These are phyloP conservation scores for Trichoderma semiorbis DNA, from an alignment of 2,329 filamentous ascomycete genomes.

Conservation along the genomic window DNA sequence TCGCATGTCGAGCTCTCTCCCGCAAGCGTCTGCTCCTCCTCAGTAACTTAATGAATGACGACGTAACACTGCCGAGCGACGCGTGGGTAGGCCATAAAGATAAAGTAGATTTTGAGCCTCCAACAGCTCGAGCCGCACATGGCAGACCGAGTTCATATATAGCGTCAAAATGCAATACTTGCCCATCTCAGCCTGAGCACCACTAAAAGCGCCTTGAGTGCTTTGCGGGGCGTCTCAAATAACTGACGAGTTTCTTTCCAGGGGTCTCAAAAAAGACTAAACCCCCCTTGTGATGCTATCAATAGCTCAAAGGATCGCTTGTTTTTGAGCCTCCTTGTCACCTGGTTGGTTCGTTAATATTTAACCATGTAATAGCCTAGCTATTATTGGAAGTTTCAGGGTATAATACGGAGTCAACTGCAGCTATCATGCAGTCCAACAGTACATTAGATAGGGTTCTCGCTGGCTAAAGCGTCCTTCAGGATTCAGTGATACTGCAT, in stretches of 20 bases:
- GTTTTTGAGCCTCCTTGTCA: neutral
- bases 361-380: neutral
- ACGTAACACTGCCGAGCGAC: neutral
- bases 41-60: neutral
- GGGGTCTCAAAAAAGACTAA: neutral
- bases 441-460: neutral
- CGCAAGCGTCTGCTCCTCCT: too few species aligned
- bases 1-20: neutral
- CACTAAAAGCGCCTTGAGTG: neutral
- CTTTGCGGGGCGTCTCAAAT: neutral
- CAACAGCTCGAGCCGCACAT: neutral
- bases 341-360: neutral
- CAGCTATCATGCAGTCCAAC: neutral
- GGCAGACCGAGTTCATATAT: neutral
- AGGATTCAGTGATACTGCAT: neutral
- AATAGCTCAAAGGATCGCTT: neutral
- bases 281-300: neutral
- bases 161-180: neutral
- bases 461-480: neutral
- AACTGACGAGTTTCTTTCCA: neutral
- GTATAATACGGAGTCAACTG: neutral
- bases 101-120: neutral
- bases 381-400: neutral
- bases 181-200: neutral
- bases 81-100: neutral